These are phyloP conservation scores for Candida broadrunensis DNA, from an alignment of 805 yeast genomes.

Conservation along the genomic window DNA sequence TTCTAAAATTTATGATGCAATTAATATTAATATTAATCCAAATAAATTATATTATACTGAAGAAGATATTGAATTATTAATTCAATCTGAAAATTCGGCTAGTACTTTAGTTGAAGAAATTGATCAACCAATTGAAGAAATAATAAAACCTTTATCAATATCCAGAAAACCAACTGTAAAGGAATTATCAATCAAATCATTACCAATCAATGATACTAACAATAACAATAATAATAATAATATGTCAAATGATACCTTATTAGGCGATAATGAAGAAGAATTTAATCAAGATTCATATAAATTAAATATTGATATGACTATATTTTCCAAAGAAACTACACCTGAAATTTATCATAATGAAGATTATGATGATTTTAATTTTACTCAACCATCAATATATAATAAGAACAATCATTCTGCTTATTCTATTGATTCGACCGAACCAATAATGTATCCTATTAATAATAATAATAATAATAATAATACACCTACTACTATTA, in stretches of 20 bases:
- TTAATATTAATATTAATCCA: conserved; percentile 16
- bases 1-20: conserved; percentile 33
- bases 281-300: neutral
- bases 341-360: no score
- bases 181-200: neutral
- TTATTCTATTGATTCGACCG: neutral
- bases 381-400: neutral
- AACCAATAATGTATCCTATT: neutral
- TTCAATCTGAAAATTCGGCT: conserved; percentile 10
- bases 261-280: conserved; percentile 2
- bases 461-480: no score
- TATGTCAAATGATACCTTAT: conserved; percentile 11
- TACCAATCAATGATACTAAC: neutral
- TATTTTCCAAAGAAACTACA: neutral
- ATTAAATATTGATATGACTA: neutral
- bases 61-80: conserved; percentile 24
- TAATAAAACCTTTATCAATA: conserved; percentile 5
- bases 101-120: conserved; percentile 16
- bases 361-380: neutral
- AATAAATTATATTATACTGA: conserved; percentile 26
- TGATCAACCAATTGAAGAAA: conserved; percentile 1
- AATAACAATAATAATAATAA: conserved; percentile 5
- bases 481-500: no score
- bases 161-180: conserved; percentile 6
- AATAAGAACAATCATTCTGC: neutral